A percentile compares a stretch with the other conserved stretches of the same genome.
Conservation (phyloP, 768 basidiomycete species). For the Collybia nuda region DNA sequence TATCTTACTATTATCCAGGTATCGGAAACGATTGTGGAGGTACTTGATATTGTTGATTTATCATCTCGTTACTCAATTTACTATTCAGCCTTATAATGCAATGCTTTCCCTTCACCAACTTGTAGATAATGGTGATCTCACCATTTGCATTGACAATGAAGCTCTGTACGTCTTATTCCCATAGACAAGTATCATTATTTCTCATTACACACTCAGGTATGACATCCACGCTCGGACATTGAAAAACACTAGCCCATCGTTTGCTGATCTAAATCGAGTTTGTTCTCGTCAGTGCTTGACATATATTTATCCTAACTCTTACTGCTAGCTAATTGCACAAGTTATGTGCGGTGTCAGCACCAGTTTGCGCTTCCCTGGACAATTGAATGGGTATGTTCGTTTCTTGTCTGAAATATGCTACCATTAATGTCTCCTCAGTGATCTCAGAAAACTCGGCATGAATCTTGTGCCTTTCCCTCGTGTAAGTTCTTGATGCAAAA, state of each 20-base stretch:
- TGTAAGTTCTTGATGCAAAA: constrained; percentile 32
- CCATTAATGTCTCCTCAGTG: constrained; percentile 39
- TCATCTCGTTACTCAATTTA: no score
- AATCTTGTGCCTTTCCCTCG: constrained; percentile 97
- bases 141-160: constrained; percentile 86
- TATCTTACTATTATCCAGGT: constrained; percentile 27
- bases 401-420: background rate
- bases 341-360: constrained; percentile 97
- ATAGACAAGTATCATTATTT: background rate
- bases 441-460: constrained; percentile 87
- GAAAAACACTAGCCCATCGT: constrained; percentile 63
- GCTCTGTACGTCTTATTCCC: constrained; percentile 56
- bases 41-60: constrained; percentile 20
- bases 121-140: constrained; percentile 84
- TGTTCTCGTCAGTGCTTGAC: background rate
- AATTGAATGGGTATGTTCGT: constrained; percentile 73
- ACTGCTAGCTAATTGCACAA: constrained; percentile 65
- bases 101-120: constrained; percentile 85
- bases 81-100: constrained; percentile 79
- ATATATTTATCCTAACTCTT: background rate
- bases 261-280: constrained; percentile 59
- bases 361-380: constrained; percentile 90
- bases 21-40: constrained; percentile 61
- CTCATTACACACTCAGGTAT: constrained; percentile 44
- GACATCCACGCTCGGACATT: constrained; percentile 67